Evolutionary conservation across 2,329 filamentous ascomycete species (phyloP).

Genomic region (Leptographium procerum): DNA sequence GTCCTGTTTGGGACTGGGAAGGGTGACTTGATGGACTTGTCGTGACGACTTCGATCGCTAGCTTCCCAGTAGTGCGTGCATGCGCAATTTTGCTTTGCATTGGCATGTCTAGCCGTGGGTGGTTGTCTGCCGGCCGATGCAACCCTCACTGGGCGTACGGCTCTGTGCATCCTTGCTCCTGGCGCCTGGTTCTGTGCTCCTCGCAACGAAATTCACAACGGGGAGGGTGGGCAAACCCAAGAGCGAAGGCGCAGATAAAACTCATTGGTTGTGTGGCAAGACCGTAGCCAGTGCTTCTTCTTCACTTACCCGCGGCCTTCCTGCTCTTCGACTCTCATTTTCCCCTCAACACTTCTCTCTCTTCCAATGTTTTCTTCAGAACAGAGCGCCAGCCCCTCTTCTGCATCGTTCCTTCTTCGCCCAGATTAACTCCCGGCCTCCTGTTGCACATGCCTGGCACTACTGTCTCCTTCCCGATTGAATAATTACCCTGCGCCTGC

Average conservation of each 20-base stretch:
- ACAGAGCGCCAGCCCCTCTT: not conserved
- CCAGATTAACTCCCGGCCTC: slow-evolving; percentile 1
- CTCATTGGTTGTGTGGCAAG: not conserved
- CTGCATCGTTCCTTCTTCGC: slow-evolving; percentile 3
- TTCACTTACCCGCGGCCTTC: not conserved
- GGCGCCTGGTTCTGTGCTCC: too few relatives aligned
- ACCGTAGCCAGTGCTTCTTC: not conserved
- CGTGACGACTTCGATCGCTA: not conserved
- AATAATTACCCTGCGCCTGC: not conserved
- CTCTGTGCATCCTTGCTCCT: not conserved
- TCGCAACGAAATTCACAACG: not conserved
- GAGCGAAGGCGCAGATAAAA: not conserved
- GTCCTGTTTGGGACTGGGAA: not conserved
- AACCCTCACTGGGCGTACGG: not conserved
- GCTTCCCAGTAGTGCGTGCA: not conserved
- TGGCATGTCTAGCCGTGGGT: not conserved
- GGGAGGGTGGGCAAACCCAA: not conserved
- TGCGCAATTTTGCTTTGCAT: slow-evolving; percentile 1
- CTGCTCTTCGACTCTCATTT: not conserved
- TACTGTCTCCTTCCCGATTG: not conserved
- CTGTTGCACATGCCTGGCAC: not conserved
- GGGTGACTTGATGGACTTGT: not conserved
- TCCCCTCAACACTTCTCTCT: not conserved
- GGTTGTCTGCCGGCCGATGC: not conserved
- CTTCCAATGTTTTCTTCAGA: not conserved